phyloP scores from a whole-genome alignment of 2,329 filamentous ascomycete species.

The Clonostachys solani region DNA sequence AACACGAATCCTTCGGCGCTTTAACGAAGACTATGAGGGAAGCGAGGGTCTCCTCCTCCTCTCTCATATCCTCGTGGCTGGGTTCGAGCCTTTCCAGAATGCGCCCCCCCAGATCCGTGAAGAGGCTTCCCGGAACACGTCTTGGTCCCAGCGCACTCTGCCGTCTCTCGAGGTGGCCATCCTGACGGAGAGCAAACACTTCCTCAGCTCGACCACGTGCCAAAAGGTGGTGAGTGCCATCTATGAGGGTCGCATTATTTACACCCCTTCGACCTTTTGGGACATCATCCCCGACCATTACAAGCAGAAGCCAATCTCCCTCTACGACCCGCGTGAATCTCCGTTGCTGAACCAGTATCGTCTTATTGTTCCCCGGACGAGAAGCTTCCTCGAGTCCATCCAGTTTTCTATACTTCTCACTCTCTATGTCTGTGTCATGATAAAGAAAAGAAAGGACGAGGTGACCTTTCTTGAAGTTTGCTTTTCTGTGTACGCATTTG shows the following conservation, averaged over 20 bases:
- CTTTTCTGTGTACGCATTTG: constrained; percentile 71
- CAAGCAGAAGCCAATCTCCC: constrained; percentile 75
- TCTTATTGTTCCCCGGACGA: constrained; percentile 73
- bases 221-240: constrained; percentile 81
- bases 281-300: constrained; percentile 84
- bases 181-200: constrained; percentile 74
- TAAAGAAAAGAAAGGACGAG: constrained; percentile 52
- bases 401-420: constrained; percentile 68
- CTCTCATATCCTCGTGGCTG: constrained; percentile 75
- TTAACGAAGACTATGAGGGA: constrained; percentile 73
- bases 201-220: constrained; percentile 72
- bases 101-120: constrained; percentile 63
- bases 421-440: constrained; percentile 72
- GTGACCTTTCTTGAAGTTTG: constrained; percentile 57
- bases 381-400: constrained; percentile 69
- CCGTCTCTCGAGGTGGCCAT: constrained; percentile 82
- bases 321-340: constrained; percentile 74
- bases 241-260: constrained; percentile 75
- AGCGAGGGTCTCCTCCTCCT: constrained; percentile 67
- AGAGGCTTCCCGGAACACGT: constrained; percentile 46
- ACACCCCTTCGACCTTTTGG: constrained; percentile 77
- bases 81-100: constrained; percentile 83
- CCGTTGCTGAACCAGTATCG: constrained; percentile 82
- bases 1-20: constrained; percentile 71
- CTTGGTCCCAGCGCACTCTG: constrained; percentile 54